Percentiles rank a stretch among this genome's conserved stretches.
Evolutionary conservation across 179 eudicot species (phyloP).

Genomic region (Silene noctiflora): DNA sequence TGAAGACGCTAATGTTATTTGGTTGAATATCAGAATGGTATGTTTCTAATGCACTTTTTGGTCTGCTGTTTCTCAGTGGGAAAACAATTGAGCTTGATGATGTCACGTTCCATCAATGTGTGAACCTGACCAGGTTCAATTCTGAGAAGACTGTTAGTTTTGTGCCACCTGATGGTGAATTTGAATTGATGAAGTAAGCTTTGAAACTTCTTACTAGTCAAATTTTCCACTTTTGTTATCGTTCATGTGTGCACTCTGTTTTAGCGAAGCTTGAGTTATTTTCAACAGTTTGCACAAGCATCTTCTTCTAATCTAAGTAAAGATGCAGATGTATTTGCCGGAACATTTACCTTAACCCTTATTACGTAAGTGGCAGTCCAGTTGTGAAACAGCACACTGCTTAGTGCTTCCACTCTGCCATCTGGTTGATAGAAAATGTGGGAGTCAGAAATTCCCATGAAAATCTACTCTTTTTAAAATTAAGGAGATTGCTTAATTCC

Average conservation of each 20-base stretch:
- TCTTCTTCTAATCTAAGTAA: not conserved
- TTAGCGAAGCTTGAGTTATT: not conserved
- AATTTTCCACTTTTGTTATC: not conserved
- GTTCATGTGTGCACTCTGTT: not conserved
- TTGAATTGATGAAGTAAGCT: constrained; percentile 97
- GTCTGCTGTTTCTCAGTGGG: constrained; percentile 13
- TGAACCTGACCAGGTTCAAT: constrained; percentile 95
- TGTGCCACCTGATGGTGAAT: constrained; percentile 99
- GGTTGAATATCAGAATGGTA: constrained; percentile 5
- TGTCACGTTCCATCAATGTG: constrained; percentile 98
- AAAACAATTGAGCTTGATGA: constrained; percentile 92
- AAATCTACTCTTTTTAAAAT: not conserved
- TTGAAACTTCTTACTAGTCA: not conserved
- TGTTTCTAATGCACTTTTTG: not conserved
- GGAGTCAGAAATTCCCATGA: not conserved
- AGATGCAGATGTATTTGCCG: not conserved
- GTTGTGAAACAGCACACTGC: no score
- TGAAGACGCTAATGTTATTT: not conserved
- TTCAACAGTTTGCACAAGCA: not conserved
- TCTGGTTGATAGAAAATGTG: not conserved
- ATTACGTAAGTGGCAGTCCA: not conserved
- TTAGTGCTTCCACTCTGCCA: not conserved
- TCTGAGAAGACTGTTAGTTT: constrained; percentile 98
- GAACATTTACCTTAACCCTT: not conserved
- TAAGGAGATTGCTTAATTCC: not conserved